Evolutionary conservation across 192 early-diverging fungal genomes (phyloP), one percentile per base, ranked within the genome.

Genomic region (Podila minutissima): DNA sequence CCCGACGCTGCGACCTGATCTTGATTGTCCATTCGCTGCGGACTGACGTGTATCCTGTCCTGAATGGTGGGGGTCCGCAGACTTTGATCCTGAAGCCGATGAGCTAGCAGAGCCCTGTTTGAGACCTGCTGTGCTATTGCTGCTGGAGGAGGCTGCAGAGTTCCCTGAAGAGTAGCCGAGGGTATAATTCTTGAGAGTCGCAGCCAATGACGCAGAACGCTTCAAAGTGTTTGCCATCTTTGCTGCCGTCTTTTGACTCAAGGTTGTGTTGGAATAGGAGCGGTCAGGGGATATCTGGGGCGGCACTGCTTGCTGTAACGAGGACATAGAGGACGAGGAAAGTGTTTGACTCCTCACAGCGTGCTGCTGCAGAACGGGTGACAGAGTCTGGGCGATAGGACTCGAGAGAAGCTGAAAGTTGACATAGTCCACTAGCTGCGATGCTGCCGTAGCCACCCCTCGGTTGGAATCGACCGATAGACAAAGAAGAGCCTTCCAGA

Each of bases 401-500:
- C 66, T 69, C 31, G 75, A 79, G 2, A 90, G 60, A 3, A 90
- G 57, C 28, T 83, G 84, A 50, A 69, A 82, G 59, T 88, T 88
- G 49, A 93, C 88, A 66, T 85, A 69, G 75, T 99, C 97, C 50
- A 97, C 93, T 0, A 96, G 88, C 12, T 86, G 83, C 19, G 86
- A 74, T 20, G 96, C 96, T 9, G 87, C 71, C 29, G 82, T 67
- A 11, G 95, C 86, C 7, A 97, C 95, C 20, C 93, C 93, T 0
- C 87, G 89, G 68, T 94, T 93, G 33, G 95, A 89, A 69, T 99
- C 97, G 0, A 91, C 89, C 22, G 92, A 93, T 12, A 99, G 86
- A 53, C 85, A 89, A 49, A 98, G 88, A 8, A 98, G 73, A 9
- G 90, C 88, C 86, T 97, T 97, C 92, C 93, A 96, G 20, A 97